Percentiles rank a stretch among this genome's conserved stretches.
Conservation (phyloP, 2,329 filamentous ascomycete species). For the Pestalotiopsis fici region DNA sequence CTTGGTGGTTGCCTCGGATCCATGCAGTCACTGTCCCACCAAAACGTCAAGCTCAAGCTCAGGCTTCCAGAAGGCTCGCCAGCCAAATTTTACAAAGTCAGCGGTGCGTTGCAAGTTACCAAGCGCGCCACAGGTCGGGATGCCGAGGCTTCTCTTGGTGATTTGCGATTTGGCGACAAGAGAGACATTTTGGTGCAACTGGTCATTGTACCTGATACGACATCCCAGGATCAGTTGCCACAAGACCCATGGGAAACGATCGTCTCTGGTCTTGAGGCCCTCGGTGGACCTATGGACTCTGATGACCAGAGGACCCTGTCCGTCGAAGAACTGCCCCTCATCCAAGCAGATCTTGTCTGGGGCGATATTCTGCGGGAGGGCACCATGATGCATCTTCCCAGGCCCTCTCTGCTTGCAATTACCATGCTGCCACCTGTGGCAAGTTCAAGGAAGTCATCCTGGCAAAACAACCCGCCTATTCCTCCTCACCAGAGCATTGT, state of each 20-base stretch:
- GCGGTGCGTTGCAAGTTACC: constrained; percentile 91
- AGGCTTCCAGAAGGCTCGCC: constrained; percentile 93
- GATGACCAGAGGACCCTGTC: constrained; percentile 83
- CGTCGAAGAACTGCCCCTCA: constrained; percentile 90
- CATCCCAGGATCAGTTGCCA: constrained; percentile 79
- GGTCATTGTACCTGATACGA: constrained; percentile 84
- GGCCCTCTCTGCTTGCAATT: constrained; percentile 89
- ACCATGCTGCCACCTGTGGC: constrained; percentile 81
- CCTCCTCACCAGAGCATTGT: constrained; percentile 94
- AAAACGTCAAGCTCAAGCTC: constrained; percentile 95
- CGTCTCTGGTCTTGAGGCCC: constrained; percentile 89
- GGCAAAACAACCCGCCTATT: constrained; percentile 74
- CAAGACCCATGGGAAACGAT: constrained; percentile 98
- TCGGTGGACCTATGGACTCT: constrained; percentile 83
- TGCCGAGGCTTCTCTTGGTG: constrained; percentile 88
- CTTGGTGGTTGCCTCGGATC: constrained; percentile 90
- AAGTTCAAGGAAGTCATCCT: constrained; percentile 65
- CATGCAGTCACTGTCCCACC: constrained; percentile 93
- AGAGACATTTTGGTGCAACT: constrained; percentile 90
- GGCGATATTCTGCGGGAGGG: constrained; percentile 92
- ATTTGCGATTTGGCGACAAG: constrained; percentile 95
- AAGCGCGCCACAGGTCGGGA: constrained; percentile 94
- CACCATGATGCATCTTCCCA: constrained; percentile 78
- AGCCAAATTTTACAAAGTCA: constrained; percentile 98
- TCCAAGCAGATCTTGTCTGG: constrained; percentile 92